Conservation (phyloP, 2,329 filamentous ascomycete genomes). For the Alternaria sp. region DNA sequence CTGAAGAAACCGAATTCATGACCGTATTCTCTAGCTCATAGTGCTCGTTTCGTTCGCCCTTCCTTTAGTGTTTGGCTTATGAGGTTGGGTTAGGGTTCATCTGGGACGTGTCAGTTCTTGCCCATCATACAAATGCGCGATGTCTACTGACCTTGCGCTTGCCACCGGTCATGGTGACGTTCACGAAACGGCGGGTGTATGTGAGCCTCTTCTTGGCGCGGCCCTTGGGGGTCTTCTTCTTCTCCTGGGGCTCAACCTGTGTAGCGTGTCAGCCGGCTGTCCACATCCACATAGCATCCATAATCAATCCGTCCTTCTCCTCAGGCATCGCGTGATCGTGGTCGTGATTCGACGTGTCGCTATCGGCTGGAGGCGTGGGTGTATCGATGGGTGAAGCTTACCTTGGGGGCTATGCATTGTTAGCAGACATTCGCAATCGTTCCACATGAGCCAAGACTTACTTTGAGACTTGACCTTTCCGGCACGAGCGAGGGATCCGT, state of each 20-base stretch:
- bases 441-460: conserved; percentile 19
- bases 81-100: conserved; percentile 87
- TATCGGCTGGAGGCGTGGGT: not conserved
- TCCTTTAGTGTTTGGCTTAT: conserved; percentile 53
- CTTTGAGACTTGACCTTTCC: conserved; percentile 86
- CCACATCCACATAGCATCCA: not conserved
- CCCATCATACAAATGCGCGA: not conserved
- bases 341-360: not conserved
- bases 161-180: conserved; percentile 95
- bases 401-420: conserved; percentile 31
- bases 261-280: conserved; percentile 34
- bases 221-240: conserved; percentile 96
- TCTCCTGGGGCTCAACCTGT: conserved; percentile 88
- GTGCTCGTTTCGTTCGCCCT: conserved; percentile 38
- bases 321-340: not conserved
- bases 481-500: conserved; percentile 93
- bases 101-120: conserved; percentile 50
- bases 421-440: conserved; percentile 18
- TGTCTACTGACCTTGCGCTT: conserved; percentile 85
- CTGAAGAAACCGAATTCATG: conserved; percentile 46
- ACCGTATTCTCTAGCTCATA: conserved; percentile 42
- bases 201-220: conserved; percentile 95
- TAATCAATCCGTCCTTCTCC: not conserved
- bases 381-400: conserved; percentile 19
- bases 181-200: conserved; percentile 98